These are phyloP conservation scores for Aureobasidium melanogenum DNA, from an alignment of 2,329 filamentous ascomycete species.

Conservation along the genomic window DNA sequence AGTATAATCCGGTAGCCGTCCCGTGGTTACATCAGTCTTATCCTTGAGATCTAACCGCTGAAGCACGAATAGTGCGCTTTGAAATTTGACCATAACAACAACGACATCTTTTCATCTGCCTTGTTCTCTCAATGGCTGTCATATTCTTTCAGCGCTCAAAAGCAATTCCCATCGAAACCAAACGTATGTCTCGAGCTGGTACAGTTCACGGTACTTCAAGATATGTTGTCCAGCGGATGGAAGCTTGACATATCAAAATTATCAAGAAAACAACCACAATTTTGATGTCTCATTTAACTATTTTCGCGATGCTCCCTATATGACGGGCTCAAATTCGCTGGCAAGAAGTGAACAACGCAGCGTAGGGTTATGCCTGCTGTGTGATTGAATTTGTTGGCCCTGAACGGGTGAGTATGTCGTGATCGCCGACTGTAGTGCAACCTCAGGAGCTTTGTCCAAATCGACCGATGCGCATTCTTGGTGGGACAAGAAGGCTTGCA, in stretches of 20 bases:
- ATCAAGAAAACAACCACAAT: too few relatives aligned
- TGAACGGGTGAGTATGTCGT: not conserved
- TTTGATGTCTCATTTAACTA: too few relatives aligned
- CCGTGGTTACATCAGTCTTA: not conserved
- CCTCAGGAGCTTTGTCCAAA: not conserved
- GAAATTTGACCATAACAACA: not conserved
- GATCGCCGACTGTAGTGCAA: constrained; percentile 1
- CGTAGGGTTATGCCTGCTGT: not conserved
- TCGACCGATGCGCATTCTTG: not conserved
- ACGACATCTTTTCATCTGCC: not conserved
- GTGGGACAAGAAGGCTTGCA: constrained; percentile 5
- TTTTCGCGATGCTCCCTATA: not conserved
- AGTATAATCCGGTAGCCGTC: too few relatives aligned
- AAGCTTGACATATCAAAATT: not conserved
- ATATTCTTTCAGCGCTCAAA: not conserved
- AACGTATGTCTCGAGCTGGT: not conserved
- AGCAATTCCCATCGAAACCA: not conserved
- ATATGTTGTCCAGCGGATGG: not conserved
- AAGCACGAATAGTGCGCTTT: not conserved
- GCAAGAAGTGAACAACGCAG: not conserved
- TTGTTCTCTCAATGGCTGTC: not conserved
- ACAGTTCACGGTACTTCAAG: not conserved
- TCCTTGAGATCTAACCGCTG: not conserved
- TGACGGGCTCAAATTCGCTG: not conserved
- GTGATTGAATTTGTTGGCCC: not conserved